Conservation (phyloP, 2,329 filamentous ascomycete genomes). For the Sporothrix variecibatus region DNA sequence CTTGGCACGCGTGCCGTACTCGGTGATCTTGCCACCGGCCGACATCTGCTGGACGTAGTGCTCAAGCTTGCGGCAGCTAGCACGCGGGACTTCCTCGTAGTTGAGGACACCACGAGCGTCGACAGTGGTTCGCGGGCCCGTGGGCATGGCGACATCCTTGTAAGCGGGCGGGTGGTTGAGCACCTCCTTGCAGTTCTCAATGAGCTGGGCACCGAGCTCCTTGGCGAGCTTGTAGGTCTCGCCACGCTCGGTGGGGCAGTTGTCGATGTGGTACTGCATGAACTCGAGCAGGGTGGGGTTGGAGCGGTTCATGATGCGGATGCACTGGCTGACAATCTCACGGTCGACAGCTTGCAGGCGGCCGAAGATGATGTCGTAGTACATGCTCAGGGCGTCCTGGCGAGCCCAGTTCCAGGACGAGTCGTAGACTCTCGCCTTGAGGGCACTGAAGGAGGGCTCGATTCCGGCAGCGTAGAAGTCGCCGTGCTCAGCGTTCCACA, state of each 20-base stretch:
- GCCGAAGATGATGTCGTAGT: constrained; percentile 98
- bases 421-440: constrained; percentile 96
- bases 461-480: constrained; percentile 96
- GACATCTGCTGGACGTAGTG: constrained; percentile 99
- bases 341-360: constrained; percentile 89
- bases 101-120: constrained; percentile 90
- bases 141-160: constrained; percentile 93
- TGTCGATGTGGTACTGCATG: constrained; percentile 99
- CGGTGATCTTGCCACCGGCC: constrained; percentile 95
- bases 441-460: constrained; percentile 85
- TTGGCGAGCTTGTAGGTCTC: constrained; percentile 99
- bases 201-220: constrained; percentile 86
- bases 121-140: constrained; percentile 88
- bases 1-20: constrained; percentile 97
- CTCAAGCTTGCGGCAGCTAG: constrained; percentile 93
- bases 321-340: constrained; percentile 98
- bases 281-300: constrained; percentile 95
- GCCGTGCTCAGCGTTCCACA: constrained; percentile 94
- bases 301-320: constrained; percentile 98
- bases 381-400: constrained; percentile 97
- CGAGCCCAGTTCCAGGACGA: constrained; percentile 99
- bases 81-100: constrained; percentile 82
- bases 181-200: constrained; percentile 96
- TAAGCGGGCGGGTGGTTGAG: constrained; percentile 81
- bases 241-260: constrained; percentile 93